Percentiles rank a stretch among this genome's conserved stretches.
These are phyloP conservation scores for Phytophthora brassicae DNA, from an alignment of 352 stramenopile species.

Conservation along the genomic window DNA sequence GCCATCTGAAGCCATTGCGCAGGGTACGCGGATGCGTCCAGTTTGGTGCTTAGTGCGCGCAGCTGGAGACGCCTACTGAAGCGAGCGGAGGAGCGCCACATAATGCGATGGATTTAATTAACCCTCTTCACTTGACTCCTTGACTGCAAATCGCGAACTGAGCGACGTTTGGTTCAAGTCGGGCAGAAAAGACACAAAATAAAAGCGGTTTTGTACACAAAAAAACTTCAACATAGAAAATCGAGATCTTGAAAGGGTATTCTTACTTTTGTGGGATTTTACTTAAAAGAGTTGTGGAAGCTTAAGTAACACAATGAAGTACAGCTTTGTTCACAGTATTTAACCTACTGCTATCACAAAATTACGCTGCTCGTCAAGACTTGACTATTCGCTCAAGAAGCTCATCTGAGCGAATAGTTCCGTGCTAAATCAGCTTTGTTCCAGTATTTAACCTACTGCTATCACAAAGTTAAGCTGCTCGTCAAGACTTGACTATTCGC, in stretches of 20 bases:
- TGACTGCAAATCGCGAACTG: constrained; percentile 21
- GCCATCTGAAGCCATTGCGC: constrained; percentile 53
- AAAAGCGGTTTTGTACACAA: neutral
- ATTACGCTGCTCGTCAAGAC: constrained; percentile 6
- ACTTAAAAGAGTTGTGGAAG: too few relatives aligned
- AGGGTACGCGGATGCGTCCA: constrained; percentile 42
- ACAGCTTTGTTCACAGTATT: constrained; percentile 13
- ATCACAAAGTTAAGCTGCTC: neutral
- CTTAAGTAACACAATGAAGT: constrained; percentile 4
- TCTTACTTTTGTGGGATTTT: too few relatives aligned
- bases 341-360: neutral
- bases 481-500: constrained; percentile 28
- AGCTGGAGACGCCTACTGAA: neutral
- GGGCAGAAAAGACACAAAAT: neutral
- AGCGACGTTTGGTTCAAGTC: constrained; percentile 11
- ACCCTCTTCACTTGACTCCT: neutral
- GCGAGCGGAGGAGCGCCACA: constrained; percentile 22
- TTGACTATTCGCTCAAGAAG: constrained; percentile 33
- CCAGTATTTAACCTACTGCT: neutral
- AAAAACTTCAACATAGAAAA: constrained; percentile 9
- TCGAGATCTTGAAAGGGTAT: constrained; percentile 1
- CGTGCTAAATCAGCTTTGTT: too few relatives aligned
- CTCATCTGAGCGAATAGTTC: constrained; percentile 30
- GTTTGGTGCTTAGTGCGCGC: constrained; percentile 38
- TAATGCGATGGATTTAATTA: constrained; percentile 10